phyloP scores from a whole-genome alignment of 2,329 filamentous ascomycete genomes.

The Xylaria sp. region DNA sequence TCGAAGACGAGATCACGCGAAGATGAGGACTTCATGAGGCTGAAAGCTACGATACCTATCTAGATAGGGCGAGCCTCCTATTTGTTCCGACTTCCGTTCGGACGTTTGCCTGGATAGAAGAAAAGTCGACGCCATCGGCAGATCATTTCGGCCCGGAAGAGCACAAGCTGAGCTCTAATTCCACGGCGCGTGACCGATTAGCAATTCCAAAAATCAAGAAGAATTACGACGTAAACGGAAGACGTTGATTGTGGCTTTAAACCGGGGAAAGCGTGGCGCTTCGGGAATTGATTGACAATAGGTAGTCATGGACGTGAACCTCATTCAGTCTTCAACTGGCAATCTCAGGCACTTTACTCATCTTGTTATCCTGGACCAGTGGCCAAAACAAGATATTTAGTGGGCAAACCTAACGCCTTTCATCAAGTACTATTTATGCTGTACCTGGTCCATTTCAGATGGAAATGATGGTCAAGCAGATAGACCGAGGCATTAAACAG shows the following conservation, averaged over 20 bases:
- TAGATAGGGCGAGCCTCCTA: neutral
- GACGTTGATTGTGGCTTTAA: slow-evolving; percentile 2
- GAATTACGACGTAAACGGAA: neutral
- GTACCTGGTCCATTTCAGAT: slow-evolving; percentile 3
- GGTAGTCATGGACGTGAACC: neutral
- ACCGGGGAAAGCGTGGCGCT: neutral
- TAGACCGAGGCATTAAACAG: slow-evolving; percentile 9
- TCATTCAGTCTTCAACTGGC: neutral
- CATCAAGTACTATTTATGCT: slow-evolving; percentile 2
- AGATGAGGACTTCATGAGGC: slow-evolving; percentile 23
- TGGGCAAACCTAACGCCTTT: slow-evolving; percentile 16
- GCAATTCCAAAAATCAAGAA: slow-evolving; percentile 2
- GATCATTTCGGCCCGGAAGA: neutral
- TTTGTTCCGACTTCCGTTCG: slow-evolving; percentile 15
- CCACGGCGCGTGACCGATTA: neutral
- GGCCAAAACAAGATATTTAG: neutral
- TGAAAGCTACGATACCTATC: slow-evolving; percentile 15
- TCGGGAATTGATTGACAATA: slow-evolving; percentile 24
- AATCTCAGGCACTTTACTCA: neutral
- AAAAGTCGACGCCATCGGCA: slow-evolving; percentile 3
- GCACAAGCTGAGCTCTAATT: slow-evolving; percentile 26
- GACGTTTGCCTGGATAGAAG: slow-evolving; percentile 27
- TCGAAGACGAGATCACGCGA: slow-evolving; percentile 10
- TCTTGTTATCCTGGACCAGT: neutral
- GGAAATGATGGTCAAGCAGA: slow-evolving; percentile 3